Evolutionary conservation across 2,329 filamentous ascomycete species (phyloP), one percentile per base, ranked within the genome.

Genomic region (Fusarium sp.): DNA sequence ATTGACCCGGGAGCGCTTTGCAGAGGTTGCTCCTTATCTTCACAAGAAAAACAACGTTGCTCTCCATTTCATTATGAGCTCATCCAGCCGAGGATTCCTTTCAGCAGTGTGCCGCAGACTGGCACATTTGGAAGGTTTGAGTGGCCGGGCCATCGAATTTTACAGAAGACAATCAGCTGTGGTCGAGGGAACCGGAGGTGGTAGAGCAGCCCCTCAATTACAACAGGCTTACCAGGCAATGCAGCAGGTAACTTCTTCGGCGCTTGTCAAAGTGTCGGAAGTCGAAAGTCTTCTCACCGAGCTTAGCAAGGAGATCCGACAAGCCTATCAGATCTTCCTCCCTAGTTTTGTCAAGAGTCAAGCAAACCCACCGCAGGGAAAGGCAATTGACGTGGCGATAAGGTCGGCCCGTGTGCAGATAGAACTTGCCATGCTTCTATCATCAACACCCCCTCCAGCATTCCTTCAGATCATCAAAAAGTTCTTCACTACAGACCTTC

Each of bases 61-160:
- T 3, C 79, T 91, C 13, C 88, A 91, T 69, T 80, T 91, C 46
- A 77, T 96, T 22, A 86, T 97, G 30, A 92, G 90, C 74, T 94
- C 92, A 30, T 89, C 91, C 55, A 91, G 91, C 13, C 88, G 94
- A 15, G 88, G 89, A 22, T 91, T 95, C 68, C 83, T 97, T 24
- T 88, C 88, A 27, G 89, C 91, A 30, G 84, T 90, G 49, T 92
- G 89, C 77, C 89, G 89, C 43, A 87, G 90, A 30, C 83, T 94
- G 24, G 79, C 82, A 6, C 86, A 89, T 67, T 81, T 92, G 69
- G 84, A 89, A 57, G 70, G 69, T 7, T 78, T 88, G 11, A 85
- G 85, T 43, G 79, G 78, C 34, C 80, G 82, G 44, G 85, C 87
- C 4, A 83, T 85, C 13, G 81, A 83, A 7, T 88, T 84, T 74